These are phyloP conservation scores for Plasmopara halstedii DNA, from an alignment of 352 stramenopile genomes.

Conservation along the genomic window DNA sequence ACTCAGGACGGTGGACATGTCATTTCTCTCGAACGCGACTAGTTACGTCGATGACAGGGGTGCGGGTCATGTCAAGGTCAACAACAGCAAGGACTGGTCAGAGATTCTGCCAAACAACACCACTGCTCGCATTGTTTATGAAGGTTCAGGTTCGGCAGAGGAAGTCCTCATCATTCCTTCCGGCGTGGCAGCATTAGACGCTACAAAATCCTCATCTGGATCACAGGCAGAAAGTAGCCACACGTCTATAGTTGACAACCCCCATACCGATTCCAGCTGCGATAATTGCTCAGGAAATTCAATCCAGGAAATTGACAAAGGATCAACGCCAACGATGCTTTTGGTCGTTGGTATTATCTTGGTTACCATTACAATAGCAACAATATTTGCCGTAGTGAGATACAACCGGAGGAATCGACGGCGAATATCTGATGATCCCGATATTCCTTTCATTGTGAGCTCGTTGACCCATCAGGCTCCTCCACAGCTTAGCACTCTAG, in stretches of 20 bases:
- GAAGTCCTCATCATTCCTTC: constrained; percentile 29
- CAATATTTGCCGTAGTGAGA: constrained; percentile 17
- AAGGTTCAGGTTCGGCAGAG: constrained; percentile 23
- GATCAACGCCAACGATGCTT: constrained; percentile 13
- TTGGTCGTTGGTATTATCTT: constrained; percentile 23
- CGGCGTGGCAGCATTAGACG: constrained; percentile 8
- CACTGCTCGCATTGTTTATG: constrained; percentile 38
- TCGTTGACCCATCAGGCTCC: constrained; percentile 13
- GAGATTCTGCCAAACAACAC: constrained; percentile 29
- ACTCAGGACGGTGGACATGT: constrained; percentile 18
- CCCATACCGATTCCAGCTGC: constrained; percentile 18
- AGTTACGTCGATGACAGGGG: constrained; percentile 19
- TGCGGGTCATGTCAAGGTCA: constrained; percentile 28
- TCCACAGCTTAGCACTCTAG: constrained; percentile 22
- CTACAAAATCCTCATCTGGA: constrained; percentile 6
- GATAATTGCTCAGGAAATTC: constrained; percentile 6
- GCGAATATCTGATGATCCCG: constrained; percentile 14
- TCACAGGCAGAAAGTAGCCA: constrained; percentile 6
- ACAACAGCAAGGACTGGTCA: constrained; percentile 26
- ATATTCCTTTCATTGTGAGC: constrained; percentile 23
- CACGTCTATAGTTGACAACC: constrained; percentile 3
- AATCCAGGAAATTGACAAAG: constrained; percentile 7
- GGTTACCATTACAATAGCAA: constrained; percentile 18
- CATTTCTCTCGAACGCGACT: constrained; percentile 24
- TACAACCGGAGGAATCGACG: constrained; percentile 22